Conservation (phyloP, 495 filamentous ascomycete species). For the Annulohypoxylon moriforme region DNA sequence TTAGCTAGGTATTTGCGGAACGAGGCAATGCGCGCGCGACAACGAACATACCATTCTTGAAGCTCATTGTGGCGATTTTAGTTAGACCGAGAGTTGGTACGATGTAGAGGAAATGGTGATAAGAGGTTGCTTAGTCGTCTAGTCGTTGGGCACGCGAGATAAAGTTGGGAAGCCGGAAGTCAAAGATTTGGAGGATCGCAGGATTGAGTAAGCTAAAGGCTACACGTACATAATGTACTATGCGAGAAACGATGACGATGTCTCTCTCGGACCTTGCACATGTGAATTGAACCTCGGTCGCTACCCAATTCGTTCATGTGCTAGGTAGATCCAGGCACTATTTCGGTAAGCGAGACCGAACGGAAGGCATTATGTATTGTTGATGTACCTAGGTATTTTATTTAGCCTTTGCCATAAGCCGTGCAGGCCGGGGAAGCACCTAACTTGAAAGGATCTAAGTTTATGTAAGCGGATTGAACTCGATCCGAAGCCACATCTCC, state of each 20-base stretch:
- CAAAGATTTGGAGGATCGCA: slow-evolving; percentile 12
- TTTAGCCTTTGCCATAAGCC: neutral
- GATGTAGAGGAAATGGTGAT: neutral
- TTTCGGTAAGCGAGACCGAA: slow-evolving; percentile 31
- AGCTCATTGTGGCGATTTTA: slow-evolving; percentile 71
- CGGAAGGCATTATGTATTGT: neutral
- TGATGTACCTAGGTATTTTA: neutral
- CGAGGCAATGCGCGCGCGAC: slow-evolving; percentile 6
- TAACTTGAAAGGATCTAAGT: no score
- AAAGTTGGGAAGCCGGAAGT: slow-evolving; percentile 14
- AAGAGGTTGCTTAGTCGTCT: neutral
- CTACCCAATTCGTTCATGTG: slow-evolving; percentile 39
- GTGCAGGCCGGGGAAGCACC: neutral
- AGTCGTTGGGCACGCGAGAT: slow-evolving; percentile 10
- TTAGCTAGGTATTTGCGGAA: slow-evolving; percentile 21
- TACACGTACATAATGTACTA: slow-evolving; percentile 6
- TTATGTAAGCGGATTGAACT: neutral
- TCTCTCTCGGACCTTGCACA: slow-evolving; percentile 33
- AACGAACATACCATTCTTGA: slow-evolving; percentile 75
- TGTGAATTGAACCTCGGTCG: slow-evolving; percentile 50
- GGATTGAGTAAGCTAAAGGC: slow-evolving; percentile 28
- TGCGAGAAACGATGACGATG: slow-evolving; percentile 42
- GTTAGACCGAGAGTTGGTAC: slow-evolving; percentile 21
- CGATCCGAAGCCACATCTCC: neutral
- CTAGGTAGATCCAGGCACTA: slow-evolving; percentile 6